These are phyloP conservation scores for Nicotiana tomentosiformis DNA, from an alignment of 257 asterid genomes.

Conservation along the genomic window DNA sequence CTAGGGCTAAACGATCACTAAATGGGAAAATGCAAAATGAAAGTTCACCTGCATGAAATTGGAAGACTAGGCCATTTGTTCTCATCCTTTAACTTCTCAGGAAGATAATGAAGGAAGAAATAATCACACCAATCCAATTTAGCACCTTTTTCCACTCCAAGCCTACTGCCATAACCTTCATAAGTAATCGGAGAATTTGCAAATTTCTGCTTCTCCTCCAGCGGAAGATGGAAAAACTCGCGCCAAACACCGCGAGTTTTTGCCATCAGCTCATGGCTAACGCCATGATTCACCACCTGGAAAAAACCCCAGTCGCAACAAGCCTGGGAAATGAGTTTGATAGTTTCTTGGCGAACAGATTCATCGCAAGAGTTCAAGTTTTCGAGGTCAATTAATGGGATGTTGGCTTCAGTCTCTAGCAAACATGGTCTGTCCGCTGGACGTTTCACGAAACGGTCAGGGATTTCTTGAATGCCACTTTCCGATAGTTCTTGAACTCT, in stretches of 20 bases:
- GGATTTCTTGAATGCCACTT: conserved; percentile 64
- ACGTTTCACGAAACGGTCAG: conserved; percentile 60
- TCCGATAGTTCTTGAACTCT: conserved; percentile 76
- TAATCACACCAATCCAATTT: conserved; percentile 92
- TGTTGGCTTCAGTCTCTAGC: background rate
- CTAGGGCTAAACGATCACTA: background rate
- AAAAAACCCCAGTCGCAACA: conserved; percentile 93
- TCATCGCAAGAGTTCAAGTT: conserved; percentile 39
- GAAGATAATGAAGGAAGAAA: conserved; percentile 64
- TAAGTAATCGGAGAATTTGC: conserved; percentile 72
- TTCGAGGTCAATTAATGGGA: conserved; percentile 49
- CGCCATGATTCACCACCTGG: conserved; percentile 86
- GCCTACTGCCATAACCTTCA: conserved; percentile 88
- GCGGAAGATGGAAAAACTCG: conserved; percentile 58
- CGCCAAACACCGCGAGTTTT: conserved; percentile 56
- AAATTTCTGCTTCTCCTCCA: conserved; percentile 56
- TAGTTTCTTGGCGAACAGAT: conserved; percentile 18
- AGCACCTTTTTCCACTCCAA: conserved; percentile 61
- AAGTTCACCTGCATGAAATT: conserved; percentile 20
- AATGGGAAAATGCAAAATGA: background rate
- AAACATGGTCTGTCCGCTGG: conserved; percentile 51
- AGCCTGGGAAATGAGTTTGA: conserved; percentile 35
- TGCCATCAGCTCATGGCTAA: conserved; percentile 48
- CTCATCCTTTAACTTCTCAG: conserved; percentile 37
- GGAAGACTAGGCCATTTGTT: conserved; percentile 76